Conservation (phyloP, 805 yeast species). For the Yarrowia sp. region DNA sequence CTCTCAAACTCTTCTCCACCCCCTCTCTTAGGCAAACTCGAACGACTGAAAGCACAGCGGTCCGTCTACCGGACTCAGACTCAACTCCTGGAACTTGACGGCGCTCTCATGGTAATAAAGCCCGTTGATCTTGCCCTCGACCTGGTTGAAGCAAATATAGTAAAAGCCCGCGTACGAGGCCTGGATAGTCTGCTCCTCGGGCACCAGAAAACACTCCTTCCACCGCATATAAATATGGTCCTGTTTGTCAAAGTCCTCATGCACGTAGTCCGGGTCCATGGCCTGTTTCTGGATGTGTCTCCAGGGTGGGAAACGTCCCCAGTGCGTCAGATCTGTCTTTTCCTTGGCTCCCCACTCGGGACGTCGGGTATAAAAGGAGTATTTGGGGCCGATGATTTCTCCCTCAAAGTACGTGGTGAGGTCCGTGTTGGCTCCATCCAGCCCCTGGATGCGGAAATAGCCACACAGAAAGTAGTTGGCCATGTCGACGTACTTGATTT, state of each 20-base stretch:
- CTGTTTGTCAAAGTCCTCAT: constrained; percentile 49
- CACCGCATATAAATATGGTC: constrained; percentile 85
- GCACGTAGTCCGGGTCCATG: constrained; percentile 47
- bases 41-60: constrained; percentile 54
- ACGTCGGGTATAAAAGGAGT: constrained; percentile 66
- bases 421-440: constrained; percentile 66
- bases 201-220: constrained; percentile 89
- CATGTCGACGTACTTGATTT: constrained; percentile 72
- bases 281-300: constrained; percentile 47
- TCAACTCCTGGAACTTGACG: constrained; percentile 80
- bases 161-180: constrained; percentile 95
- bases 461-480: constrained; percentile 61
- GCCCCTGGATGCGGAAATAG: constrained; percentile 65
- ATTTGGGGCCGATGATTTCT: constrained; percentile 67
- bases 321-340: constrained; percentile 68
- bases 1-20: no score
- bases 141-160: constrained; percentile 81
- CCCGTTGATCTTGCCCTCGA: constrained; percentile 78
- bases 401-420: constrained; percentile 77
- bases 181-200: constrained; percentile 70
- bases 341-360: constrained; percentile 67
- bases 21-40: constrained; percentile 45
- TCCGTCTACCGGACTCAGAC: constrained; percentile 61
- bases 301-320: constrained; percentile 65
- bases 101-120: constrained; percentile 82